Conservation (phyloP, 306 rosid genomes). For the Fagus sylvatica region DNA sequence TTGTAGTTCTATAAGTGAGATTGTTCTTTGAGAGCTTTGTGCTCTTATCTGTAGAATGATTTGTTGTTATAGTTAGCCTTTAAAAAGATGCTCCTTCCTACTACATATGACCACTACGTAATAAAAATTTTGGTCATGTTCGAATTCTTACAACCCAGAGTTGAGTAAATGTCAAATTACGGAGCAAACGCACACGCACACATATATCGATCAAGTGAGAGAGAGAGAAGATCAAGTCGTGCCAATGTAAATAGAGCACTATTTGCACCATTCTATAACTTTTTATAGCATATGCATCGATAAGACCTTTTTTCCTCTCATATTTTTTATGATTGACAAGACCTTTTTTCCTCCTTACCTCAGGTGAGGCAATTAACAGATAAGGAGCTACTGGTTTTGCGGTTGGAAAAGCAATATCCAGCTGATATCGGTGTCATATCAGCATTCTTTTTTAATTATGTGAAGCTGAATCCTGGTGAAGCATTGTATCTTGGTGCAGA, state of each 20-base stretch:
- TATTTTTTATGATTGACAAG: slow-evolving; percentile 3
- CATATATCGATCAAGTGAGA: not conserved
- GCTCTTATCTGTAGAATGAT: slow-evolving; percentile 1
- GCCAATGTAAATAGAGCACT: not conserved
- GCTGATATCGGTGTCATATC: slow-evolving; percentile 81
- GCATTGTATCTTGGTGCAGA: slow-evolving; percentile 83
- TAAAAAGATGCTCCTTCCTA: not conserved
- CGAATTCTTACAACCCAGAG: not conserved
- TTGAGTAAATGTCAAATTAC: not conserved
- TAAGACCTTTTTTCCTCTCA: not conserved
- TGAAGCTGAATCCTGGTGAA: slow-evolving; percentile 87
- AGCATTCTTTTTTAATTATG: slow-evolving; percentile 87
- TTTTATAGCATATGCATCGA: not conserved
- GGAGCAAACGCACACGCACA: too few species aligned
- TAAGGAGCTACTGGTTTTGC: slow-evolving; percentile 74
- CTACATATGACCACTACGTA: not conserved
- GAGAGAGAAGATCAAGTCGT: not conserved
- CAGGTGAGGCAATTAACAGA: slow-evolving; percentile 80
- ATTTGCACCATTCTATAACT: not conserved
- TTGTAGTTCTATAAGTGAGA: slow-evolving; percentile 2
- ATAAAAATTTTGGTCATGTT: not conserved
- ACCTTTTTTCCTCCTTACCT: slow-evolving; percentile 15
- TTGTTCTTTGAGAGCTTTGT: not conserved
- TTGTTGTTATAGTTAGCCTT: not conserved
- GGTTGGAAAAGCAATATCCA: slow-evolving; percentile 79